Percentiles rank a stretch among this genome's conserved stretches.
Conservation (phyloP, 129 eudicot genomes). For the Saussurea involucrata region DNA sequence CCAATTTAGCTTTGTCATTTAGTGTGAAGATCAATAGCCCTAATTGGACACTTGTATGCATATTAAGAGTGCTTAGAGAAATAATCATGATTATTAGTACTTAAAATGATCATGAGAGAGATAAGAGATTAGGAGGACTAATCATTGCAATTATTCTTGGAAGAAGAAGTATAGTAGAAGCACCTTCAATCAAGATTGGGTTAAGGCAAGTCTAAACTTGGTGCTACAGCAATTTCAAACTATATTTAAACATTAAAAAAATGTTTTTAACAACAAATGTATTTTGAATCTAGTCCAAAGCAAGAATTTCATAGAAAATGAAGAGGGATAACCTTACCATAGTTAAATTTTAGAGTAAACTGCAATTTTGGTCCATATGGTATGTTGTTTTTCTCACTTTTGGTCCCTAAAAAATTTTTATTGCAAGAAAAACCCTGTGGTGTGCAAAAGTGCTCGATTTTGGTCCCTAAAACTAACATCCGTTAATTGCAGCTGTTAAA, state of each 20-base stretch:
- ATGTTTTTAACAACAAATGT: background rate
- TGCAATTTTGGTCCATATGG: too few species aligned
- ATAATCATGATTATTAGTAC: background rate
- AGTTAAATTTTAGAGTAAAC: too few species aligned
- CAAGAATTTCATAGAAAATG: background rate
- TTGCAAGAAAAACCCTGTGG: too few species aligned
- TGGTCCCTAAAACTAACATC: too few species aligned
- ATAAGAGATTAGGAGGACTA: background rate
- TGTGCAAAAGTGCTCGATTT: too few species aligned
- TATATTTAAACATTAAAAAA: background rate
- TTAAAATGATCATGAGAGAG: background rate
- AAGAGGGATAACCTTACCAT: too few species aligned
- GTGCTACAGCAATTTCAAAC: background rate
- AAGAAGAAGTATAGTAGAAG: background rate
- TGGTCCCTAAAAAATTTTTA: too few species aligned
- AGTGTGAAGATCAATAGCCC: background rate
- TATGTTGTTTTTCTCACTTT: too few species aligned
- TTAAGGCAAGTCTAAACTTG: background rate
- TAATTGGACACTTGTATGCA: background rate
- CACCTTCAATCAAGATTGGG: background rate
- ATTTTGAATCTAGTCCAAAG: background rate
- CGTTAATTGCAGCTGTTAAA: too few species aligned
- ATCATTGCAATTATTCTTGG: background rate
- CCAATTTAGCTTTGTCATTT: background rate
- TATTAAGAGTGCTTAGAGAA: background rate